These are phyloP conservation scores for Filobasidium wieringae DNA, from an alignment of 768 basidiomycete species.

Conservation along the genomic window DNA sequence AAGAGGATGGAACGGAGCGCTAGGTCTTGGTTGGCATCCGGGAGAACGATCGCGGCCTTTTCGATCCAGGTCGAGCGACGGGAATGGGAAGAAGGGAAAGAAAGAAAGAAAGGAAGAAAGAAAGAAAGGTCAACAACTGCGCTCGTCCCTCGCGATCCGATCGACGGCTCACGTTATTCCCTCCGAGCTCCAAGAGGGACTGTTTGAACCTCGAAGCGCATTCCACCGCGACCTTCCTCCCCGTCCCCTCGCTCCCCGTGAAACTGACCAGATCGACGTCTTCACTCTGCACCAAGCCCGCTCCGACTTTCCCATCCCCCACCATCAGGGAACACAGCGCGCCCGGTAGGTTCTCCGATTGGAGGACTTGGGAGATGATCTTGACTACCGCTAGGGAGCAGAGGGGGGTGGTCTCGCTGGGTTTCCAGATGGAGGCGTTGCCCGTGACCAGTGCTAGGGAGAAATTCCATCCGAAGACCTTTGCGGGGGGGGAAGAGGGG, in stretches of 20 bases:
- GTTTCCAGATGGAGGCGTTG: slow-evolving; percentile 93
- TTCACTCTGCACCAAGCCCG: slow-evolving; percentile 59
- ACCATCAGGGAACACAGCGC: slow-evolving; percentile 71
- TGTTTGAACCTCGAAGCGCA: slow-evolving; percentile 14
- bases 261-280: slow-evolving; percentile 84
- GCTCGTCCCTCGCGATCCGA: background rate
- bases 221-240: slow-evolving; percentile 58
- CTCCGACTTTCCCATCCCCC: slow-evolving; percentile 70
- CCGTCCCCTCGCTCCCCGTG: slow-evolving; percentile 83
- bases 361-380: slow-evolving; percentile 68
- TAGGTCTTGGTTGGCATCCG: slow-evolving; percentile 80
- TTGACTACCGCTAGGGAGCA: slow-evolving; percentile 84
- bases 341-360: slow-evolving; percentile 69
- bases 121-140: background rate
- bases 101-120: background rate
- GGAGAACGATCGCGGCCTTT: slow-evolving; percentile 77
- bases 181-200: slow-evolving; percentile 73
- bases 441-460: slow-evolving; percentile 50
- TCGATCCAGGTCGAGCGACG: background rate
- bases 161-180: slow-evolving; percentile 62
- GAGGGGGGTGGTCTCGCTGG: slow-evolving; percentile 74
- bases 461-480: slow-evolving; percentile 69
- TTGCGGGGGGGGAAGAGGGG: background rate
- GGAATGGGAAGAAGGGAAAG: slow-evolving; percentile 5
- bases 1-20: slow-evolving; percentile 87